Conservation (phyloP, 2,329 filamentous ascomycete species). For the Xylaria sp. region DNA sequence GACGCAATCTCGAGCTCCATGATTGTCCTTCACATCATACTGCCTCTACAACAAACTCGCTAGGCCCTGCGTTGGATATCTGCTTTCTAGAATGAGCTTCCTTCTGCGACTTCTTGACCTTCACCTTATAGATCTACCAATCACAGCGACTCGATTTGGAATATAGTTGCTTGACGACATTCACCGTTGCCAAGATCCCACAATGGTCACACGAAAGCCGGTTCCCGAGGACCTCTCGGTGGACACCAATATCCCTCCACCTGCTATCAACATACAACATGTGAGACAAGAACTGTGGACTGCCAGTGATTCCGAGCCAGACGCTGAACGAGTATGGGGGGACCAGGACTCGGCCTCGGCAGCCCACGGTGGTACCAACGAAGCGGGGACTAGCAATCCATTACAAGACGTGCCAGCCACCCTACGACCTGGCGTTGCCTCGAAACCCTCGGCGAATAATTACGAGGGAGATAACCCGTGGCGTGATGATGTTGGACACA, state of each 20-base stretch:
- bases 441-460: constrained; percentile 32
- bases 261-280: constrained; percentile 32
- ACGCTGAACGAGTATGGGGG: constrained; percentile 37
- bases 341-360: constrained; percentile 9
- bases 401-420: constrained; percentile 37
- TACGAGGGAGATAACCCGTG: constrained; percentile 42
- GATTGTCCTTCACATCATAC: not conserved
- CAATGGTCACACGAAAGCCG: constrained; percentile 48
- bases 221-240: constrained; percentile 35
- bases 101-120: not conserved
- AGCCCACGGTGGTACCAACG: constrained; percentile 7
- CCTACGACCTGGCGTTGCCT: constrained; percentile 37
- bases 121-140: not conserved
- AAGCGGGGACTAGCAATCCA: constrained; percentile 17
- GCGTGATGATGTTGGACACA: constrained; percentile 32
- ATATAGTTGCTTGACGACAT: constrained; percentile 14
- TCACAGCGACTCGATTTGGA: not conserved
- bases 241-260: constrained; percentile 29
- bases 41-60: too few species aligned
- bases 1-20: not conserved
- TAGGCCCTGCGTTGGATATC: too few species aligned
- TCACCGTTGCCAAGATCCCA: constrained; percentile 22
- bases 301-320: constrained; percentile 38
- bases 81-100: not conserved
- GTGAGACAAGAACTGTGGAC: constrained; percentile 39